These are phyloP conservation scores for Monosporozyma siamensis DNA, from an alignment of 805 yeast species.

Conservation along the genomic window DNA sequence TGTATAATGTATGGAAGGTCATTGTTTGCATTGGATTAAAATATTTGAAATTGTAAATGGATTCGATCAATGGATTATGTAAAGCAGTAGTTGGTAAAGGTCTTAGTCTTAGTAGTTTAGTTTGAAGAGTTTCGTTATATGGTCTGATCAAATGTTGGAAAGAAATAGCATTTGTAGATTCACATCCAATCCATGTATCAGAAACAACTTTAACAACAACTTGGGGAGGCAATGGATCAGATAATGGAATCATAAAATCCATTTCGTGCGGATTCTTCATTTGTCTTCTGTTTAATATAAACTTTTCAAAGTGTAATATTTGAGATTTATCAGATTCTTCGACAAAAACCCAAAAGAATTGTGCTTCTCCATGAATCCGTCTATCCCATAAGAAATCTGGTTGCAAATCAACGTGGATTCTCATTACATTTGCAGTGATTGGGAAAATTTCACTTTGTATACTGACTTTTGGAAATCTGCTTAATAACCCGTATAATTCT, in stretches of 20 bases:
- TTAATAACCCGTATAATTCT: constrained; percentile 48
- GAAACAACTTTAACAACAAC: constrained; percentile 69
- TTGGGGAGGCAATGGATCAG: constrained; percentile 87
- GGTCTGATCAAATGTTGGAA: constrained; percentile 89
- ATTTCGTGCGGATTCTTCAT: constrained; percentile 51
- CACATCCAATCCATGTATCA: constrained; percentile 87
- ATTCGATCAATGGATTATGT: constrained; percentile 56
- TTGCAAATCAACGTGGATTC: constrained; percentile 59
- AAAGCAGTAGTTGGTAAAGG: constrained; percentile 82
- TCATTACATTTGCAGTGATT: constrained; percentile 74
- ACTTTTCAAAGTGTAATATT: constrained; percentile 74
- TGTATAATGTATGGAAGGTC: constrained; percentile 84
- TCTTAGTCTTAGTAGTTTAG: constrained; percentile 67
- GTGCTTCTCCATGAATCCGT: constrained; percentile 70
- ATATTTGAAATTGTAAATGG: constrained; percentile 68
- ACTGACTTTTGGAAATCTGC: constrained; percentile 66
- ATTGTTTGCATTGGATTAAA: constrained; percentile 99
- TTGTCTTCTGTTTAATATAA: constrained; percentile 55
- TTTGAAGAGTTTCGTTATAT: constrained; percentile 74
- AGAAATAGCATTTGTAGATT: constrained; percentile 63
- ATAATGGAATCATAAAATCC: constrained; percentile 87
- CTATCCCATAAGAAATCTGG: constrained; percentile 86
- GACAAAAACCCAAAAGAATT: constrained; percentile 85
- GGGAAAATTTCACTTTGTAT: constrained; percentile 81
- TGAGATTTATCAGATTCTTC: constrained; percentile 72